These are phyloP conservation scores for Peribolospora baueri DNA, from an alignment of 768 basidiomycete species.

Conservation along the genomic window DNA sequence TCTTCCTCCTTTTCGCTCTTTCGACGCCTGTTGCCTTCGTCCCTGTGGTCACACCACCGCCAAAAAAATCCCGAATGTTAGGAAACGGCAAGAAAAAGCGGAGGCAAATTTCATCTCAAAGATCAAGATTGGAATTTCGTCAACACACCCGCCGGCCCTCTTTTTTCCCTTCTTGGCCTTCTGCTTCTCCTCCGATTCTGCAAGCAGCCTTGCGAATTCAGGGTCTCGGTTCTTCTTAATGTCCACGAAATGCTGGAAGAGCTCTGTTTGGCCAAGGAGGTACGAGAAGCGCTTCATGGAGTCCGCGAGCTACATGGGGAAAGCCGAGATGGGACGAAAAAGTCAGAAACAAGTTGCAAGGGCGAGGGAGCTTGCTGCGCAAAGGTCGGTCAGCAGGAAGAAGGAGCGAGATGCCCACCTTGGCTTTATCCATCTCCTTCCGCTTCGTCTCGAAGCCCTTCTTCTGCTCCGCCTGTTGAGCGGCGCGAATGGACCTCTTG, in stretches of 20 bases:
- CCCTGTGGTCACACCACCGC: slow-evolving; percentile 26
- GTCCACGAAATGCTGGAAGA: slow-evolving; percentile 95
- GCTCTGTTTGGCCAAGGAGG: slow-evolving; percentile 88
- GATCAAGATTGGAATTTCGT: neutral
- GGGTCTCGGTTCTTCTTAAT: slow-evolving; percentile 86
- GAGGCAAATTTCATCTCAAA: neutral
- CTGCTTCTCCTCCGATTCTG: slow-evolving; percentile 35
- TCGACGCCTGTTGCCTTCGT: slow-evolving; percentile 54
- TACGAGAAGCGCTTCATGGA: slow-evolving; percentile 93
- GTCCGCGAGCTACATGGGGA: slow-evolving; percentile 41
- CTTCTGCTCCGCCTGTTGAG: neutral
- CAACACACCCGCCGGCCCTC: slow-evolving; percentile 24
- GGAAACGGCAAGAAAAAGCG: neutral
- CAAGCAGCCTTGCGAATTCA: slow-evolving; percentile 69
- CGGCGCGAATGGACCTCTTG: too few species aligned
- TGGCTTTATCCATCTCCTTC: neutral
- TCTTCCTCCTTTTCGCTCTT: slow-evolving; percentile 98
- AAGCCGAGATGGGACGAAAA: neutral
- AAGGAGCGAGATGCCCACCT: neutral
- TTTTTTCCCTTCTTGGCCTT: slow-evolving; percentile 53
- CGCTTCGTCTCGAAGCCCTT: slow-evolving; percentile 1
- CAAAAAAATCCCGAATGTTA: neutral
- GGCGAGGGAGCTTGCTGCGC: neutral
- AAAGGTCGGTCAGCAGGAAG: neutral
- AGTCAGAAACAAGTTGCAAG: neutral